Conservation (phyloP, 1,284 basidiomycete species). For the Caloboletus inedulis region DNA sequence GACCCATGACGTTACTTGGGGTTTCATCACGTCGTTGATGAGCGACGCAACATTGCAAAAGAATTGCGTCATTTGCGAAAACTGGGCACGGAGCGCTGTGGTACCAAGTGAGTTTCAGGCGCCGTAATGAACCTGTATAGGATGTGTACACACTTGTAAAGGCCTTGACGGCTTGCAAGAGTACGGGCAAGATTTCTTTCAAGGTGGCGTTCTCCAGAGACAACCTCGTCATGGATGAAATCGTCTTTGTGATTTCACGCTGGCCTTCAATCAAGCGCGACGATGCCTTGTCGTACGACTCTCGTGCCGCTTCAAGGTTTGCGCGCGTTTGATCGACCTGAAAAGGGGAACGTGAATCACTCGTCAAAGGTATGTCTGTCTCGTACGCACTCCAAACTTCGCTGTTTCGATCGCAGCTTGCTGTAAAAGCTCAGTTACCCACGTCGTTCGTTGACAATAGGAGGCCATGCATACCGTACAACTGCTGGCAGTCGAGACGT, state of each 20-base stretch:
- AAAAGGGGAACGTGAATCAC: neutral
- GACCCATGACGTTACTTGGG: constrained; percentile 19
- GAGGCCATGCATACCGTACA: neutral
- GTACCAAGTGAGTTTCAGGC: neutral
- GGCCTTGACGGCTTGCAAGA: constrained; percentile 18
- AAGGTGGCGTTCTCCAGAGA: constrained; percentile 22
- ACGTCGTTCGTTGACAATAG: neutral
- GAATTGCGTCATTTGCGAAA: constrained; percentile 21
- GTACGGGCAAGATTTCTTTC: constrained; percentile 19
- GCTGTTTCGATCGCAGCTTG: constrained; percentile 12
- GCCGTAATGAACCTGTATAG: neutral
- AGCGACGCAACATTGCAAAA: constrained; percentile 19
- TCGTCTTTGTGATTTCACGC: constrained; percentile 21
- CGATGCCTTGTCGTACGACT: constrained; percentile 16
- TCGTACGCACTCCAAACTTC: constrained; percentile 10
- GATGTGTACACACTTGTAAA: constrained; percentile 15
- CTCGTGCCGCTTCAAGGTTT: constrained; percentile 18
- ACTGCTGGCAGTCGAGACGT: constrained; percentile 1
- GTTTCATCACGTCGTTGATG: constrained; percentile 23
- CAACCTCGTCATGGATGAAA: constrained; percentile 17
- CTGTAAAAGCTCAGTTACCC: neutral
- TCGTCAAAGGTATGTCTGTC: neutral
- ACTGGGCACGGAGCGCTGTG: constrained; percentile 19
- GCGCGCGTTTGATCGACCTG: constrained; percentile 22
- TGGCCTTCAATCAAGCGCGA: constrained; percentile 18